phyloP scores from a whole-genome alignment of 371 early-diverging fungal species.

The Rhizopus delemar region DNA sequence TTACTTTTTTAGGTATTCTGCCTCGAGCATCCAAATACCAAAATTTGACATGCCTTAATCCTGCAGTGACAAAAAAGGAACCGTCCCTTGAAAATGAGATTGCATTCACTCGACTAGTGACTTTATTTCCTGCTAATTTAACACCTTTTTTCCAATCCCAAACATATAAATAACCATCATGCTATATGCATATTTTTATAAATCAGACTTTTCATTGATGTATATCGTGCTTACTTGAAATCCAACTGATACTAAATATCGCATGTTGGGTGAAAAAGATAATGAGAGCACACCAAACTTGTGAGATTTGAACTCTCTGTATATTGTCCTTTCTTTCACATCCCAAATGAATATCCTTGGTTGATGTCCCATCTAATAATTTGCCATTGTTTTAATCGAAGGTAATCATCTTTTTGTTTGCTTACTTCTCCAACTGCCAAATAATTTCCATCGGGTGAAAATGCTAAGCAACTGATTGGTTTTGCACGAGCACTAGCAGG shows the following conservation, averaged over 20 bases:
- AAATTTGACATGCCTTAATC: constrained; percentile 77
- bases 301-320: constrained; percentile 74
- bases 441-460: constrained; percentile 76
- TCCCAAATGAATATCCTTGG: constrained; percentile 81
- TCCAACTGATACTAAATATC: constrained; percentile 79
- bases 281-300: constrained; percentile 78
- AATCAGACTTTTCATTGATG: background rate
- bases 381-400: background rate
- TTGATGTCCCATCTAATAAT: constrained; percentile 74
- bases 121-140: constrained; percentile 68
- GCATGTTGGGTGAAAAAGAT: constrained; percentile 74
- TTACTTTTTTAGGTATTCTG: constrained; percentile 45
- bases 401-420: background rate
- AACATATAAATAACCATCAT: constrained; percentile 80
- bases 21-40: constrained; percentile 72
- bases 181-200: constrained; percentile 44
- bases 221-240: constrained; percentile 58
- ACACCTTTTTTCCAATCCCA: constrained; percentile 81
- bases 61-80: constrained; percentile 77
- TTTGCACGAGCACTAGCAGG: constrained; percentile 59
- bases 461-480: constrained; percentile 74
- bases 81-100: constrained; percentile 71
- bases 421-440: constrained; percentile 82
- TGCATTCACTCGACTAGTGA: constrained; percentile 67
- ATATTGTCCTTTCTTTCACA: constrained; percentile 51